Base-by-base conservation (phyloP, 1,139 yeast species). In the Lodderomyces jiufengensis region DNA sequence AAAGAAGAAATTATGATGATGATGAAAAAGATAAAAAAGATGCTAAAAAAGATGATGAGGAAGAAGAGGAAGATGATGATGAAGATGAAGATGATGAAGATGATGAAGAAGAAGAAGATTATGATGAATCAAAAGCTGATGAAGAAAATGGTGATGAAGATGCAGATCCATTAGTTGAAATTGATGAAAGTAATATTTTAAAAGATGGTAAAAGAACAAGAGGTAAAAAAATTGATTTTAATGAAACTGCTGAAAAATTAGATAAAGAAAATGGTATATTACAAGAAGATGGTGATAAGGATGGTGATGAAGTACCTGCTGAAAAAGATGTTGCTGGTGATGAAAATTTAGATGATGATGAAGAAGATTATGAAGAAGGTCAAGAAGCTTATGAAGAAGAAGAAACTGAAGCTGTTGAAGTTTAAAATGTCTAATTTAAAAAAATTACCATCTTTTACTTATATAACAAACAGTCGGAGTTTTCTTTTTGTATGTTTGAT, bases 131-230 rank as follows among this genome's bases (percentile, higher is more conserved):
- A 11, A 82, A 72, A 27, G 76, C 70, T 31, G 65, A 61, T 2
- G 72, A 57, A 5, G 63, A 56, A 29, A 76, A 71, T n/a, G 83
- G 77, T 16, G 78, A 71, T 15, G 77, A 69, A 26, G 94, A 80
- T 27, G 95, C 85, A 29, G 95, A 86, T 51, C 94, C 84, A 49
- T 69, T 87, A 50, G 76, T 76, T 12, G 96, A 85, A 58, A 86
- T 90, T 49, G 96, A 88, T 54, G 72, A 83, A 29, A 67, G 90
- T 32, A 90, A 90, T 59, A 88, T 88, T 55, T 85, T 88, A 45
- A 71, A 84, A 18, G 68, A 80, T 20, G 95, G 95, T 10, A 76
- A 95, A 61, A 84, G 97, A 67, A 87, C 96, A 9, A 78, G 96
- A 49, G 95, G 96, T 14, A 84, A 82, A 56, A 84, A 83, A 24